A percentile compares a stretch with the other conserved stretches of the same genome.
Evolutionary conservation across 768 basidiomycete species (phyloP).

Genomic region (Lentinula detonsa): DNA sequence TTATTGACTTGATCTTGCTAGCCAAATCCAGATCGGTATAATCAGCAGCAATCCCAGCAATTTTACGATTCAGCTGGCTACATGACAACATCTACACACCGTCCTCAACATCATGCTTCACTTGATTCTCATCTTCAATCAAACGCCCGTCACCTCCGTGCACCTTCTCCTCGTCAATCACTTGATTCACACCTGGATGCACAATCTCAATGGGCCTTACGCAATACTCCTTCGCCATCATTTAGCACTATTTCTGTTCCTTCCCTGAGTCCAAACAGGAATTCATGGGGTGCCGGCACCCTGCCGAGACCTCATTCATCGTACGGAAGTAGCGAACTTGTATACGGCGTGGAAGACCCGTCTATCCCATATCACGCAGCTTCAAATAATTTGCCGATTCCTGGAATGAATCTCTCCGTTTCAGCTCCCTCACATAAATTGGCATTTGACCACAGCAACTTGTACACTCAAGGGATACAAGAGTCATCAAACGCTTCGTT

Average conservation of each 20-base stretch:
- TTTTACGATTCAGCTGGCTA: not conserved
- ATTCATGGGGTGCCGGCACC: not conserved
- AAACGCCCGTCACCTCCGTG: not conserved
- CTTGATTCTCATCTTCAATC: not conserved
- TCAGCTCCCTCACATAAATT: slow-evolving; percentile 62
- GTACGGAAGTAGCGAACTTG: not conserved
- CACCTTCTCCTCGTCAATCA: slow-evolving; percentile 1
- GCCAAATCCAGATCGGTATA: not conserved
- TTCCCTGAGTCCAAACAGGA: slow-evolving; percentile 23
- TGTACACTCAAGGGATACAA: slow-evolving; percentile 39
- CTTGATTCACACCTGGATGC: slow-evolving; percentile 15
- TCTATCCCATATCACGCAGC: not conserved
- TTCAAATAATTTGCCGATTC: not conserved
- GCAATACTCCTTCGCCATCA: slow-evolving; percentile 31
- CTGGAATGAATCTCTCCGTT: slow-evolving; percentile 7
- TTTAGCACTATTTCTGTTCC: slow-evolving; percentile 33
- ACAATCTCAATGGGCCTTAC: slow-evolving; percentile 32
- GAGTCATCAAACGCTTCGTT: slow-evolving; percentile 3
- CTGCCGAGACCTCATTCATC: not conserved
- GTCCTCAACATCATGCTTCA: slow-evolving; percentile 1
- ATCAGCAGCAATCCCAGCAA: not conserved
- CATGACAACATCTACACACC: not conserved
- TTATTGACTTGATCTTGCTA: not conserved
- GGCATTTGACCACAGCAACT: slow-evolving; percentile 50
- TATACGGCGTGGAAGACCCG: not conserved